Evolutionary conservation across 1,284 basidiomycete genomes (phyloP).

Genomic region (Ceratobasidium sp.): DNA sequence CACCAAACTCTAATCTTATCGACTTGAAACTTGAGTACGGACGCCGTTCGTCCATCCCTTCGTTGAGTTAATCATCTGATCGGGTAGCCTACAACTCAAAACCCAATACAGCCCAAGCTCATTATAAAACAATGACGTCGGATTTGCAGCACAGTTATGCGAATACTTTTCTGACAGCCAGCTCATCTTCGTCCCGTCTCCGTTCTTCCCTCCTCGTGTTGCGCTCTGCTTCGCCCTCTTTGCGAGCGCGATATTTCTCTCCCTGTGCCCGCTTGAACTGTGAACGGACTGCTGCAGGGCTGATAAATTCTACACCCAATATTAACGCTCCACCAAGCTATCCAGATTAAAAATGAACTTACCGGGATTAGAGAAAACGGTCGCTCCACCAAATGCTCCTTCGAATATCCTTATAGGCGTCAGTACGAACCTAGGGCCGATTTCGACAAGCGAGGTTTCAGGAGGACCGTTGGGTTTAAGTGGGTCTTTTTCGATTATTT

Average conservation of each 20-base stretch:
- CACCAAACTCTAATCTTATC: too few relatives aligned
- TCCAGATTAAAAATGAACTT: slow-evolving; percentile 47
- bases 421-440: slow-evolving; percentile 95
- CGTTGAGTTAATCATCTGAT: too few relatives aligned
- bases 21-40: too few relatives aligned
- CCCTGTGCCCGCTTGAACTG: slow-evolving; percentile 74
- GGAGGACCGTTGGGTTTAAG: slow-evolving; percentile 57
- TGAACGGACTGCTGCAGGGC: slow-evolving; percentile 82
- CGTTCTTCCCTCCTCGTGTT: slow-evolving; percentile 69
- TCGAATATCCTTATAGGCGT: slow-evolving; percentile 99
- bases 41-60: too few relatives aligned
- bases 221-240: slow-evolving; percentile 75
- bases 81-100: too few relatives aligned
- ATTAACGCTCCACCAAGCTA: background rate
- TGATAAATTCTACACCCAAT: slow-evolving; percentile 76
- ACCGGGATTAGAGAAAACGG: slow-evolving; percentile 96
- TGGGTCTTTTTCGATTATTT: slow-evolving; percentile 70
- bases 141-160: slow-evolving; percentile 56
- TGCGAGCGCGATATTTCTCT: slow-evolving; percentile 77
- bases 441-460: slow-evolving; percentile 80
- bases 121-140: too few relatives aligned
- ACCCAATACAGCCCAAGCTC: too few relatives aligned
- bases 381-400: slow-evolving; percentile 93
- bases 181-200: slow-evolving; percentile 73
- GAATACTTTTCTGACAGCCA: slow-evolving; percentile 89